Evolutionary conservation across 1,284 basidiomycete genomes (phyloP).

Genomic region (Lignosus rhinocerotis): DNA sequence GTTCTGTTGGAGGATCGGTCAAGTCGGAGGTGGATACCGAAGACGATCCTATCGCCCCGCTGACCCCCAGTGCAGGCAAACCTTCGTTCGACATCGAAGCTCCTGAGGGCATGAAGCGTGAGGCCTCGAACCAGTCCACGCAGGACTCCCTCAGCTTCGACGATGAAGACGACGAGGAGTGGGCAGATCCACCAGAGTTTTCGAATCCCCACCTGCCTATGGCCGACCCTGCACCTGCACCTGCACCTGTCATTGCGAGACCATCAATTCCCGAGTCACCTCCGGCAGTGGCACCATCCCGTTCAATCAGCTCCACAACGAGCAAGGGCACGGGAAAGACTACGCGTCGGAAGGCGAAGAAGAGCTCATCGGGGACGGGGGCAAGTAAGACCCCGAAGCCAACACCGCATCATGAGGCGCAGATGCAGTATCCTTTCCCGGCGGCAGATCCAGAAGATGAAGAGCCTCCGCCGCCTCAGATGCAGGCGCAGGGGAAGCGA

Average conservation of each 20-base stretch:
- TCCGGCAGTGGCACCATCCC: constrained; percentile 18
- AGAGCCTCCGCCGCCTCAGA: constrained; percentile 17
- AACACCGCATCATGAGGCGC: constrained; percentile 22
- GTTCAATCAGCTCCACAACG: constrained; percentile 30
- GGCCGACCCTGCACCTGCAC: constrained; percentile 7
- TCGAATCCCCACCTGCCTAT: constrained; percentile 36
- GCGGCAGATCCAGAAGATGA: constrained; percentile 42
- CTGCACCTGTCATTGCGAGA: background rate
- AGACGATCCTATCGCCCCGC: constrained; percentile 64
- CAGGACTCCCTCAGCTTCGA: constrained; percentile 29
- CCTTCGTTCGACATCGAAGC: constrained; percentile 42
- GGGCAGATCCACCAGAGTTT: constrained; percentile 53
- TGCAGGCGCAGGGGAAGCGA: constrained; percentile 32
- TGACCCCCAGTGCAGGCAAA: constrained; percentile 58
- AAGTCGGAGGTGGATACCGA: constrained; percentile 61
- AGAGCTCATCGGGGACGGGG: constrained; percentile 14
- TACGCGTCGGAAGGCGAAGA: constrained; percentile 29
- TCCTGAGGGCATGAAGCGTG: constrained; percentile 23
- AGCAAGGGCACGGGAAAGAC: constrained; percentile 28
- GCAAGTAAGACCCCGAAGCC: constrained; percentile 18
- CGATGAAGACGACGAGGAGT: constrained; percentile 65
- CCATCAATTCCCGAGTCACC: constrained; percentile 11
- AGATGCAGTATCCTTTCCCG: constrained; percentile 62
- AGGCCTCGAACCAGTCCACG: constrained; percentile 13
- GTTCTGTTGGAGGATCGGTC: constrained; percentile 27